Evolutionary conservation across 2,329 filamentous ascomycete genomes (phyloP).

Genomic region (Metarhizium album): DNA sequence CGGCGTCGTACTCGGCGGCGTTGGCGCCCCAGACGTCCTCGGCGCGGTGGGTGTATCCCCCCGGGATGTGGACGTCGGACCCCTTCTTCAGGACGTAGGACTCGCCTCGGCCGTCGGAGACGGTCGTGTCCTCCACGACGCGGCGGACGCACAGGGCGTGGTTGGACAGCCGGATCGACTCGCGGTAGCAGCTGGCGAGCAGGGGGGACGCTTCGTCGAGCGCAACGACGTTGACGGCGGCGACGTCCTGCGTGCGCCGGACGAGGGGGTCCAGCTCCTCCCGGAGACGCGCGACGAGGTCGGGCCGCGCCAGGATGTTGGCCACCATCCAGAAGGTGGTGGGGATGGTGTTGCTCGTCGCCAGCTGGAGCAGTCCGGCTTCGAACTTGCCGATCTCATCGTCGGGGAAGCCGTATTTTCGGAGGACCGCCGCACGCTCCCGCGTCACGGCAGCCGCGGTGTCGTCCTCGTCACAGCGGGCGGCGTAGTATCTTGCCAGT

Average conservation of each 20-base stretch:
- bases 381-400: slow-evolving; percentile 20
- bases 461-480: slow-evolving; percentile 13
- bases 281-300: slow-evolving; percentile 17
- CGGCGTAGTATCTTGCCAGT: slow-evolving; percentile 21
- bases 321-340: slow-evolving; percentile 25
- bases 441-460: slow-evolving; percentile 19
- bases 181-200: slow-evolving; percentile 31
- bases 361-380: slow-evolving; percentile 19
- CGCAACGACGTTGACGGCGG: no score
- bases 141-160: slow-evolving; percentile 26
- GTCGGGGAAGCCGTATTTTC: slow-evolving; percentile 18
- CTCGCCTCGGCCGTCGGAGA: slow-evolving; percentile 14
- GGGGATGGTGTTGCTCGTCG: slow-evolving; percentile 26
- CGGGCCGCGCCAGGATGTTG: slow-evolving; percentile 17
- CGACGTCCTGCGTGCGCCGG: no score
- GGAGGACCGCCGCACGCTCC: slow-evolving; percentile 16
- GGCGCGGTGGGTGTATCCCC: no score
- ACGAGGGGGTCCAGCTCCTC: not conserved
- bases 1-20: no score
- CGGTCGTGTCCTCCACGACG: slow-evolving; percentile 27
- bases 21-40: no score
- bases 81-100: slow-evolving; percentile 5
- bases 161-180: slow-evolving; percentile 29
- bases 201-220: slow-evolving; percentile 29
- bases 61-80: no score